Percentiles rank a stretch among this genome's conserved stretches.
These are phyloP conservation scores for Tephrocybe sp. DNA, from an alignment of 768 basidiomycete species.

Conservation along the genomic window DNA sequence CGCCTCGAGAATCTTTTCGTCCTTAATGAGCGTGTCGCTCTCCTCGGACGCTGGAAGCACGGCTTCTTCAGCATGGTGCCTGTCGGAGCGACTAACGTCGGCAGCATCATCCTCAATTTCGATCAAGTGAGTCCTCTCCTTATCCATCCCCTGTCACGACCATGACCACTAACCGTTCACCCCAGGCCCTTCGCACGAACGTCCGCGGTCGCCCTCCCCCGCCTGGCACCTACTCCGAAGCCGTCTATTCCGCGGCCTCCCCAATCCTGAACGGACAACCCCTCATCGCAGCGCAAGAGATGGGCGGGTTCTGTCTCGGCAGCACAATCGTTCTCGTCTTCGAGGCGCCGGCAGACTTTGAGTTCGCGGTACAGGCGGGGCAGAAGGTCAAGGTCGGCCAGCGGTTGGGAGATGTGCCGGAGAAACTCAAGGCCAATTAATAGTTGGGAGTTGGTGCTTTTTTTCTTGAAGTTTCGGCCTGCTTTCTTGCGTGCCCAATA, in stretches of 20 bases:
- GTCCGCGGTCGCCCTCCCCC: constrained; percentile 70
- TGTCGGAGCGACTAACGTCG: constrained; percentile 98
- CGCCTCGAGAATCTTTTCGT: constrained; percentile 92
- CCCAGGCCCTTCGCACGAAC: constrained; percentile 85
- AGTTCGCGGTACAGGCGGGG: constrained; percentile 73
- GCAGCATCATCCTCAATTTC: constrained; percentile 94
- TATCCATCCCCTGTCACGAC: not conserved
- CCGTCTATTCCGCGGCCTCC: constrained; percentile 85
- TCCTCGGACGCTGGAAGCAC: constrained; percentile 91
- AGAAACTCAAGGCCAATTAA: constrained; percentile 27
- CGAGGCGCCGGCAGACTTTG: constrained; percentile 86
- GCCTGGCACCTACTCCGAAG: constrained; percentile 88
- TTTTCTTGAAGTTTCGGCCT: not conserved
- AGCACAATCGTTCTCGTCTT: constrained; percentile 97
- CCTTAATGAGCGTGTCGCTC: constrained; percentile 95
- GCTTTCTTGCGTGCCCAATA: not conserved
- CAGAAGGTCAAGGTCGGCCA: constrained; percentile 89
- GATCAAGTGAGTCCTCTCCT: constrained; percentile 57
- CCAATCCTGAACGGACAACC: constrained; percentile 86
- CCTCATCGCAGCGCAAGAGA: constrained; percentile 84
- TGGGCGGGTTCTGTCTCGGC: constrained; percentile 96
- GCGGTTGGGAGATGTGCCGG: constrained; percentile 61
- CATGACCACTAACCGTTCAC: constrained; percentile 1
- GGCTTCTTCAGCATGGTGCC: constrained; percentile 98
- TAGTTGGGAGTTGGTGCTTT: not conserved